Conservation (phyloP, 768 basidiomycete genomes). For the Wakefieldia striispora region DNA sequence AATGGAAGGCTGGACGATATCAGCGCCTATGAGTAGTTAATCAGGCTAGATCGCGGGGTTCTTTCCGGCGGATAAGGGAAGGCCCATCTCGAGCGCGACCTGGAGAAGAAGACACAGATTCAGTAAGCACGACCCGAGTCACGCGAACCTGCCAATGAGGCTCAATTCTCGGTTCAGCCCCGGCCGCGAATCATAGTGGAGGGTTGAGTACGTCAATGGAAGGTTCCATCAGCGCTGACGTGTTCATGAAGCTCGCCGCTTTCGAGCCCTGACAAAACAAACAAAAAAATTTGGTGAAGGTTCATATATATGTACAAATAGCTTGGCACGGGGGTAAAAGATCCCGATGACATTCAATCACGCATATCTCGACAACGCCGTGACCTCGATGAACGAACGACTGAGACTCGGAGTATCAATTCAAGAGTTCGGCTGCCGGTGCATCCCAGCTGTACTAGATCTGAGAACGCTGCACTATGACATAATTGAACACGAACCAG, state of each 20-base stretch:
- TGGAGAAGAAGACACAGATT: slow-evolving; percentile 21
- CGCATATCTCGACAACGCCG: slow-evolving; percentile 14
- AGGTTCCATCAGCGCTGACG: slow-evolving; percentile 34
- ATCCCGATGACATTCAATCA: slow-evolving; percentile 6
- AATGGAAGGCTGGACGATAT: slow-evolving; percentile 28
- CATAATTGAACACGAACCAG: slow-evolving; percentile 40
- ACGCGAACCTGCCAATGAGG: slow-evolving; percentile 25
- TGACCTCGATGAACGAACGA: neutral
- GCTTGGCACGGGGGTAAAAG: slow-evolving; percentile 8
- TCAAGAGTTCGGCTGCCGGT: slow-evolving; percentile 25
- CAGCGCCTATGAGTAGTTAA: slow-evolving; percentile 46
- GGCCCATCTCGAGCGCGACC: slow-evolving; percentile 17
- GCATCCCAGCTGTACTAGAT: slow-evolving; percentile 39
- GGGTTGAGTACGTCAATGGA: slow-evolving; percentile 33
- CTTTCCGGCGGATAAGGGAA: slow-evolving; percentile 39
- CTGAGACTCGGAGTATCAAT: slow-evolving; percentile 3
- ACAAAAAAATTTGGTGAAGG: slow-evolving; percentile 21
- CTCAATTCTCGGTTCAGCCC: slow-evolving; percentile 20
- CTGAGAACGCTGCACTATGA: slow-evolving; percentile 7
- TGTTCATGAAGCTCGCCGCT: slow-evolving; percentile 26
- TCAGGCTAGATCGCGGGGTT: slow-evolving; percentile 55
- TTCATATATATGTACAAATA: slow-evolving; percentile 39
- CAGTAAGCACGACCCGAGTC: slow-evolving; percentile 21
- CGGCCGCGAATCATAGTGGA: slow-evolving; percentile 25
- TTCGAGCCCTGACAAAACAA: slow-evolving; percentile 25